Percentiles rank a stretch among this genome's conserved stretches.
phyloP scores from a whole-genome alignment of 371 early-diverging fungal genomes.

The Phascolomyces articulosus region DNA sequence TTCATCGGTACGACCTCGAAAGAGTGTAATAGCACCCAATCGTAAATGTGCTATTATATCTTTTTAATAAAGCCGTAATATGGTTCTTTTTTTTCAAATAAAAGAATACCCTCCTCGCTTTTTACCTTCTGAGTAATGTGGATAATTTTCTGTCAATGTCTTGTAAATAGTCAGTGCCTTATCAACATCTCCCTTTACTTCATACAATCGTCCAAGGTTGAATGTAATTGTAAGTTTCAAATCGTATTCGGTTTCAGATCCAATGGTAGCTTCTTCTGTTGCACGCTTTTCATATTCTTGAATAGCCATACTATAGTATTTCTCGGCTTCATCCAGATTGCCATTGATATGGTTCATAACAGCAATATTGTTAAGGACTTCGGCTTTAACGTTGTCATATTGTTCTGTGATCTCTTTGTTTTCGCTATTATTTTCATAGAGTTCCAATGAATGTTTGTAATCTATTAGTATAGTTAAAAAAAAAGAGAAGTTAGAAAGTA shows the following conservation, averaged over 20 bases:
- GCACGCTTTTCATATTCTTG: constrained; percentile 30
- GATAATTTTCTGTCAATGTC: constrained; percentile 64
- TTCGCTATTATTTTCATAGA: constrained; percentile 23
- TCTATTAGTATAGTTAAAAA: constrained; percentile 19
- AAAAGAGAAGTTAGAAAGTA: neutral
- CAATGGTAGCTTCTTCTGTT: neutral
- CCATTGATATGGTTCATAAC: constrained; percentile 62
- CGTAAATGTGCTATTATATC: constrained; percentile 75
- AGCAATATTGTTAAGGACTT: constrained; percentile 84
- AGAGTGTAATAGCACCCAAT: constrained; percentile 71
- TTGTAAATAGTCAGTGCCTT: constrained; percentile 72
- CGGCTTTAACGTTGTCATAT: constrained; percentile 53
- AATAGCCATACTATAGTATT: constrained; percentile 41
- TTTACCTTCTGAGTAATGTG: constrained; percentile 71
- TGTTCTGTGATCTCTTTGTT: constrained; percentile 22
- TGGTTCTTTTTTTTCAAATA: neutral
- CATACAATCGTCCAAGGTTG: constrained; percentile 84
- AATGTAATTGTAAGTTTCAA: constrained; percentile 68
- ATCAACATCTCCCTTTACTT: constrained; percentile 59
- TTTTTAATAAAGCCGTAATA: too few species aligned
- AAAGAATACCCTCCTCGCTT: neutral
- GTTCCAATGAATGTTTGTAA: constrained; percentile 34
- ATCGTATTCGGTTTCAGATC: constrained; percentile 19
- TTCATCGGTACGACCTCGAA: constrained; percentile 49
- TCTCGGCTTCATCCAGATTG: constrained; percentile 33